phyloP scores from a whole-genome alignment of 345 rosid genomes.

The Lenwebbia sp. region DNA sequence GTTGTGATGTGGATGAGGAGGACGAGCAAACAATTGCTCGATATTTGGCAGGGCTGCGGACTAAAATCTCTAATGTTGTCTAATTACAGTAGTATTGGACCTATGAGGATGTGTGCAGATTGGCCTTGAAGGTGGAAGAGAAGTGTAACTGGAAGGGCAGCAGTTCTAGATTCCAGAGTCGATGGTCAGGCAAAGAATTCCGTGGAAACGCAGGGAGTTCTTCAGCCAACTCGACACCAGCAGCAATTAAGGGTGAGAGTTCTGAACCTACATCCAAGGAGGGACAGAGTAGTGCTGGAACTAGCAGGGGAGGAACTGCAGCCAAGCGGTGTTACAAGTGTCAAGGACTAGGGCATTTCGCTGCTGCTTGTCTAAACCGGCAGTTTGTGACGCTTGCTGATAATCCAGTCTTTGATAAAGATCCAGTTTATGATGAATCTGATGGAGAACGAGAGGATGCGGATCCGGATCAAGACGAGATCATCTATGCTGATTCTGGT shows the following conservation, averaged over 20 bases:
- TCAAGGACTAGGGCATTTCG: background rate
- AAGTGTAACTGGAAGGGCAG: background rate
- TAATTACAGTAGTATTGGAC: background rate
- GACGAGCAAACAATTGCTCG: background rate
- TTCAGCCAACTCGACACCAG: background rate
- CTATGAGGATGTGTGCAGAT: background rate
- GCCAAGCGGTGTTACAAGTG: background rate
- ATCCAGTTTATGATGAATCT: background rate
- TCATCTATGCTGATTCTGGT: background rate
- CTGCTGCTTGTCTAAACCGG: background rate
- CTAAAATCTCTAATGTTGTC: background rate
- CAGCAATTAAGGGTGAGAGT: background rate
- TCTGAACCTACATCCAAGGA: background rate
- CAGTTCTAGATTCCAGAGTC: background rate
- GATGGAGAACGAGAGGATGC: background rate
- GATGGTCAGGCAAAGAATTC: too few relatives aligned
- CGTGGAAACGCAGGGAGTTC: background rate
- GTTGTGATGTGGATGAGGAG: background rate
- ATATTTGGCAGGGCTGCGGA: background rate
- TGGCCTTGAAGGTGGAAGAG: background rate
- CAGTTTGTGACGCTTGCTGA: too few relatives aligned
- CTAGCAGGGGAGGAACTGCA: too few relatives aligned
- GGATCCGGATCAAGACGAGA: background rate
- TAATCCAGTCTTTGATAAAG: background rate
- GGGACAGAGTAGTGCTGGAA: background rate